Conservation (phyloP, 2,329 filamentous ascomycete species). For the Teratosphaeriaceae sp. region DNA sequence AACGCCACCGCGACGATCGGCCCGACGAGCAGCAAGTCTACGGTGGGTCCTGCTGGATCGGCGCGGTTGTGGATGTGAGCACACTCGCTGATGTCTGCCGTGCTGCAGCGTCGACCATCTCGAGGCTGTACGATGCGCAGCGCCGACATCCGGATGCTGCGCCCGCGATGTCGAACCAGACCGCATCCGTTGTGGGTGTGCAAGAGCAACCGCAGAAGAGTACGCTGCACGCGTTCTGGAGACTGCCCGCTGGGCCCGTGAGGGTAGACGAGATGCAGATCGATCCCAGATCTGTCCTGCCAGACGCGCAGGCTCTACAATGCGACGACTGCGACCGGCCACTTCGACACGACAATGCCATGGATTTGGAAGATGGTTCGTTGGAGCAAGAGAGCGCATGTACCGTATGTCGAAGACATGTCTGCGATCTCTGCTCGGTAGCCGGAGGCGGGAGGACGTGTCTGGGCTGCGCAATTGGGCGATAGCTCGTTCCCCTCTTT, state of each 20-base stretch:
- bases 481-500: too few species aligned
- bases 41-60: conserved; percentile 34
- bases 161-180: conserved; percentile 22
- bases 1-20: conserved; percentile 52
- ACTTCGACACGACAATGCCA: conserved; percentile 27
- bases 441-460: conserved; percentile 32
- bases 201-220: conserved; percentile 31
- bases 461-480: conserved; percentile 32
- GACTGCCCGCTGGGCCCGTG: conserved; percentile 23
- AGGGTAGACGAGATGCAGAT: conserved; percentile 3
- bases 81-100: conserved; percentile 15
- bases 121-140: conserved; percentile 41
- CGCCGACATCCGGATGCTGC: conserved; percentile 20
- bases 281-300: background rate
- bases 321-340: conserved; percentile 41
- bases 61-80: conserved; percentile 8
- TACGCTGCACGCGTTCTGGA: conserved; percentile 44
- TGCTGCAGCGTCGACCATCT: conserved; percentile 38
- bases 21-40: conserved; percentile 51
- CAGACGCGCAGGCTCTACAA: conserved; percentile 11
- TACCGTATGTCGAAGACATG: conserved; percentile 30
- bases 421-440: conserved; percentile 39
- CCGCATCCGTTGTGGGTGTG: conserved; percentile 10
- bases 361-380: conserved; percentile 29
- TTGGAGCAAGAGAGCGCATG: conserved; percentile 31